Conservation (phyloP, 2,329 filamentous ascomycete genomes). For the Furcasterigmium sp. region DNA sequence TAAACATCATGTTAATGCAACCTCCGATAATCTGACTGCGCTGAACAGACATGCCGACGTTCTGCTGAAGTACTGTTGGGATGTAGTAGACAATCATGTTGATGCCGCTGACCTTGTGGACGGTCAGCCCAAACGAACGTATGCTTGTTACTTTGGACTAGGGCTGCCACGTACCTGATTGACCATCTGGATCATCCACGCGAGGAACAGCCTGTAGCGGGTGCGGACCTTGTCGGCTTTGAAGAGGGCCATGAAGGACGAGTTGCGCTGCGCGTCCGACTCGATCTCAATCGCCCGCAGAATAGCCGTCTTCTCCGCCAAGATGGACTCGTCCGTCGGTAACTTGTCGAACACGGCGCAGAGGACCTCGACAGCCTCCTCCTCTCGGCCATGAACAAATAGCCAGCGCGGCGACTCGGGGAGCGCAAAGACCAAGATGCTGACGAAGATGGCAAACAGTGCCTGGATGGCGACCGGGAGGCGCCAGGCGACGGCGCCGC, state of each 20-base stretch:
- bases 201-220: constrained; percentile 37
- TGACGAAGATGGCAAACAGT: constrained; percentile 23
- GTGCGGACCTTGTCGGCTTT: constrained; percentile 35
- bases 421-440: constrained; percentile 27
- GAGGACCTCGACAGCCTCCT: constrained; percentile 27
- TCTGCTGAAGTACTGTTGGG: constrained; percentile 21
- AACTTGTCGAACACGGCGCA: constrained; percentile 32
- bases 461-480: constrained; percentile 22
- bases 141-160: too few species aligned
- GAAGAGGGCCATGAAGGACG: constrained; percentile 34
- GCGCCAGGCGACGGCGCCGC: constrained; percentile 16
- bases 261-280: constrained; percentile 18
- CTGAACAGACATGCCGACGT: constrained; percentile 20
- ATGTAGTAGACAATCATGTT: constrained; percentile 35
- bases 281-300: constrained; percentile 34
- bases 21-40: constrained; percentile 26
- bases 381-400: constrained; percentile 23
- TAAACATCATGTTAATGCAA: constrained; percentile 29
- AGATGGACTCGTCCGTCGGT: constrained; percentile 22
- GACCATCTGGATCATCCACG: constrained; percentile 39
- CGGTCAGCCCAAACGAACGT: too few species aligned
- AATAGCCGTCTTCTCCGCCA: constrained; percentile 27
- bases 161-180: too few species aligned
- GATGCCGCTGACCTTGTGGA: constrained; percentile 39
- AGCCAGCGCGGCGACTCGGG: constrained; percentile 35